Evolutionary conservation across 83 land plant genomes (phyloP).

Genomic region (Diphasiastrum complanatum): DNA sequence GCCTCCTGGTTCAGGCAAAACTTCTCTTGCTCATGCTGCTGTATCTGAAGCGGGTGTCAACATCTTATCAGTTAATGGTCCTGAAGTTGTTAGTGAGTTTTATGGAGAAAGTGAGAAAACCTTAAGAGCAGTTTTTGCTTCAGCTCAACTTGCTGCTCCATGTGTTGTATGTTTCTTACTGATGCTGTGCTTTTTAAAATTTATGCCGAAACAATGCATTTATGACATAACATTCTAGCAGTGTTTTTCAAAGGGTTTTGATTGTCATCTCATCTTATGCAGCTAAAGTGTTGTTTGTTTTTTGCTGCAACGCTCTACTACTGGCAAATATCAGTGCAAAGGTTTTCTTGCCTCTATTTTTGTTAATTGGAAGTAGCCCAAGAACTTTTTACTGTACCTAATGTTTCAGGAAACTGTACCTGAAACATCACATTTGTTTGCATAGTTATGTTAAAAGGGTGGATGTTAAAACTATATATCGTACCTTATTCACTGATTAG

Average conservation of each 20-base stretch:
- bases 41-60: constrained; percentile 76
- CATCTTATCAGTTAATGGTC: constrained; percentile 76
- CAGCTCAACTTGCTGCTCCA: constrained; percentile 63
- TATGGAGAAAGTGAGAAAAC: constrained; percentile 93
- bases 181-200: neutral
- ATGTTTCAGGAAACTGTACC: too few relatives aligned
- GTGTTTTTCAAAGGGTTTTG: neutral
- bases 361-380: neutral
- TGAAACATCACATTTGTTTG: too few relatives aligned
- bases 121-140: constrained; percentile 54
- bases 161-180: constrained; percentile 63
- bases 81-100: constrained; percentile 75
- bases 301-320: neutral
- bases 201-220: constrained; percentile 2
- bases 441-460: too few relatives aligned
- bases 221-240: neutral
- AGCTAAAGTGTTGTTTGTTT: neutral
- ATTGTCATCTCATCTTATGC: neutral
- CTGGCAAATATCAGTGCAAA: neutral
- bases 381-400: neutral
- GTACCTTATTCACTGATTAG: too few relatives aligned
- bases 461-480: too few relatives aligned
- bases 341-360: neutral
- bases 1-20: constrained; percentile 97
- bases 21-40: constrained; percentile 68